Evolutionary conservation across 228 moss, liverwort and hornwort genomes (phyloP).

Genomic region (Sphagnum fallax): DNA sequence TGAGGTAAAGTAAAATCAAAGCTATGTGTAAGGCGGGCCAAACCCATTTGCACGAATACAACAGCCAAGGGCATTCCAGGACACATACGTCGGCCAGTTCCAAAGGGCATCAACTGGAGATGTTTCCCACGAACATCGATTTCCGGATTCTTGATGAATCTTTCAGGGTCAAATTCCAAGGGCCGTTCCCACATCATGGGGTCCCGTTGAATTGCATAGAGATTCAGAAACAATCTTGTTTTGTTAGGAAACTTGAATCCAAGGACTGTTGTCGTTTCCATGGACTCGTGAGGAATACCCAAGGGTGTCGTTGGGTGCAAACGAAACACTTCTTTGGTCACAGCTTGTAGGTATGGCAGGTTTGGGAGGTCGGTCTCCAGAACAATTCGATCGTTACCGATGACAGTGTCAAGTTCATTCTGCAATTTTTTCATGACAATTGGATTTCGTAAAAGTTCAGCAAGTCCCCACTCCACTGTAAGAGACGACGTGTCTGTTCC

Average conservation of each 20-base stretch:
- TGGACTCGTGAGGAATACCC: not conserved
- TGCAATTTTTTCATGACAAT: not conserved
- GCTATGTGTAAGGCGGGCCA: not conserved
- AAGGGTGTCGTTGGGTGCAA: not conserved
- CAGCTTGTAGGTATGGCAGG: not conserved
- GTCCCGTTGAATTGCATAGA: not conserved
- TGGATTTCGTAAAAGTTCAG: not conserved
- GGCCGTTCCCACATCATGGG: not conserved
- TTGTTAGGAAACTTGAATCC: not conserved
- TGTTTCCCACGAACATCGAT: not conserved
- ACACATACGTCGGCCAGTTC: not conserved
- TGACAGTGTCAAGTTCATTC: not conserved
- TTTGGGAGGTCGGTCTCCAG: not conserved
- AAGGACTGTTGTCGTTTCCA: not conserved
- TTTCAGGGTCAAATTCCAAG: not conserved
- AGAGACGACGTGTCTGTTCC: not conserved
- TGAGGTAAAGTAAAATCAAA: not conserved
- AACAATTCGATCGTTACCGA: not conserved
- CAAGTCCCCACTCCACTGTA: not conserved
- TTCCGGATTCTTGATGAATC: conserved; percentile 15
- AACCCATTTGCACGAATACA: not conserved
- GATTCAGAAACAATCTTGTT: not conserved
- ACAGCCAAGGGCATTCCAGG: not conserved
- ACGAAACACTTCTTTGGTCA: not conserved
- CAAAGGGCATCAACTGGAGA: not conserved